phyloP scores from a whole-genome alignment of 805 yeast genomes.

The Candida succiphila region DNA sequence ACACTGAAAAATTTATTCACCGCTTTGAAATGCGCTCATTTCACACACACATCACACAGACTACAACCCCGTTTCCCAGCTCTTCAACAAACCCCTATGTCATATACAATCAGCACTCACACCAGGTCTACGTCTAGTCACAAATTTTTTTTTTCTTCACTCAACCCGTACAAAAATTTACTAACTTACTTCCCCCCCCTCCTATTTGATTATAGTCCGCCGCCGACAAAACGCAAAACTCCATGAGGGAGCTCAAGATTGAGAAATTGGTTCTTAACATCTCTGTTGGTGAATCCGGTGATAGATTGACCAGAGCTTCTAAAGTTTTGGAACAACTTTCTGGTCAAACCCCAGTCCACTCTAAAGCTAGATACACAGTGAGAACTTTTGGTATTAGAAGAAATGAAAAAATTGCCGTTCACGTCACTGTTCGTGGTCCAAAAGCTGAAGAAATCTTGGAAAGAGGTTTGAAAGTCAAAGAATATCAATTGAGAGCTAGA shows the following conservation, averaged over 20 bases:
- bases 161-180: no score
- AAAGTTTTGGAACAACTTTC: constrained; percentile 99
- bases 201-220: background rate
- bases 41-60: no score
- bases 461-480: constrained; percentile 99
- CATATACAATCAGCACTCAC: no score
- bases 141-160: no score
- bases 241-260: constrained; percentile 98
- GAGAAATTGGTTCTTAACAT: constrained; percentile 99
- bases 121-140: no score
- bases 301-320: constrained; percentile 99
- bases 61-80: no score
- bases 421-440: constrained; percentile 99
- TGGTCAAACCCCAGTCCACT: constrained; percentile 99
- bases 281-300: constrained; percentile 99
- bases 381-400: constrained; percentile 99
- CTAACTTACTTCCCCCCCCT: background rate
- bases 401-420: constrained; percentile 99
- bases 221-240: constrained; percentile 66
- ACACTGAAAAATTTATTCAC: no score
- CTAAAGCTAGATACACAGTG: constrained; percentile 99
- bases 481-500: constrained; percentile 88
- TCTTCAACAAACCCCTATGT: no score
- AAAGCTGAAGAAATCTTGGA: constrained; percentile 99
- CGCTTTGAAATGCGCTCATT: no score